A percentile compares a stretch with the other conserved stretches of the same genome.
Evolutionary conservation across 768 basidiomycete genomes (phyloP).

Genomic region (Russula compacta): DNA sequence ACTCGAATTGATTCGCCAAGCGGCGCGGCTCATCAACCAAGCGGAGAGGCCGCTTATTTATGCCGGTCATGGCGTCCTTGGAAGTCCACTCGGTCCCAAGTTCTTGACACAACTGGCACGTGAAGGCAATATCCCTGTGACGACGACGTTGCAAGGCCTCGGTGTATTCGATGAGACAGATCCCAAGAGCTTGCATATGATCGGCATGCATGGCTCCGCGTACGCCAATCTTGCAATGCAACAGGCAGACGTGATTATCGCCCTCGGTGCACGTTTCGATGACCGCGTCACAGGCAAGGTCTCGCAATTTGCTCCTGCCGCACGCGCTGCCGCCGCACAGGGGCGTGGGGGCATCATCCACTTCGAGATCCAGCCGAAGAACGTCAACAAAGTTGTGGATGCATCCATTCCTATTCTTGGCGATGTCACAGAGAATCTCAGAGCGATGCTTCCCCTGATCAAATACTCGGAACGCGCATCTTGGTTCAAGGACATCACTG

Average conservation of each 20-base stretch:
- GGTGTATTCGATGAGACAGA: conserved; percentile 92
- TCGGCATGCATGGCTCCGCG: conserved; percentile 97
- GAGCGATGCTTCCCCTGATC: conserved; percentile 74
- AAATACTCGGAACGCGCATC: conserved; percentile 48
- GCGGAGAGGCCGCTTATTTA: conserved; percentile 89
- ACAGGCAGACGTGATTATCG: conserved; percentile 94
- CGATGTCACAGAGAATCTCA: conserved; percentile 81
- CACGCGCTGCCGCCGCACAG: conserved; percentile 71
- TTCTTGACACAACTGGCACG: conserved; percentile 72
- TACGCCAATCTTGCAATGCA: conserved; percentile 99
- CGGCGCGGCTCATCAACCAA: conserved; percentile 85
- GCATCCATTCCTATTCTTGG: conserved; percentile 91
- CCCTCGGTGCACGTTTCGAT: conserved; percentile 93
- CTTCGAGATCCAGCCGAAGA: conserved; percentile 98
- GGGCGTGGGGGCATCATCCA: conserved; percentile 97
- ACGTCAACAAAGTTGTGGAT: conserved; percentile 97
- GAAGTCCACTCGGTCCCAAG: conserved; percentile 70
- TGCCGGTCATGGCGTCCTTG: conserved; percentile 85
- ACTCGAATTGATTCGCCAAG: conserved; percentile 59
- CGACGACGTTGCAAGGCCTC: conserved; percentile 92
- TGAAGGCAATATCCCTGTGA: conserved; percentile 91
- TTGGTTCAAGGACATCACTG: conserved; percentile 79
- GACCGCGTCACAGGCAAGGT: conserved; percentile 95
- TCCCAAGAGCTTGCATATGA: conserved; percentile 86
- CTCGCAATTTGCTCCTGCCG: conserved; percentile 84